Base-by-base conservation (phyloP, 2,329 filamentous ascomycete genomes). In the Setomelanomma holmii region DNA sequence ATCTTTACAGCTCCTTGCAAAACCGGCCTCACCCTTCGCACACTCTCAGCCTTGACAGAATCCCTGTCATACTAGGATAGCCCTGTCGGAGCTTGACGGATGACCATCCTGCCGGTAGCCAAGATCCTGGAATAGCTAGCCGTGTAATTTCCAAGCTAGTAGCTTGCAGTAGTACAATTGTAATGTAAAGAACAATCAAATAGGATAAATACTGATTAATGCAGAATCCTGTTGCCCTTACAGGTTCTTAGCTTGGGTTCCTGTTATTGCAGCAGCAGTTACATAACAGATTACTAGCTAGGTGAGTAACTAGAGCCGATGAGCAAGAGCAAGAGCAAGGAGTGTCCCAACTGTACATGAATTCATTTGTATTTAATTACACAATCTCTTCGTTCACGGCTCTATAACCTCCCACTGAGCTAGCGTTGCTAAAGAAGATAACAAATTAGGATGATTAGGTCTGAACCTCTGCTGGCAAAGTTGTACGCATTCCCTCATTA, bases 41-140 rank as follows among this genome's bases (percentile, higher is more conserved):
- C 38, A 40, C 34, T 24, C 40, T 22, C 30, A 22, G 24, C 19
- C 34, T 33, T 17, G 30, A 24, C 30, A 43, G 40, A 20, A 34
- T 24, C 40, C 40, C 23, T 43, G 40, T 43, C 34, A 14, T 11
- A n/a, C 40, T 43, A 43, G 23, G 40, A 43, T 43, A 43, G 17
- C 40, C 24, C 40, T 43, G 30, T n/a, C 40, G 5, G 34, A 24
- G 30, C 24, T 34, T 16, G 20, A 17, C 40, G n/a, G 34, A 43
- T 42, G n/a, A n/a, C n/a, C n/a, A n/a, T n/a, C n/a, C n/a, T 22
- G 22, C 17, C 14, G 40, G 27, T 20, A 24, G 27, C 22, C 20
- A 16, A 27, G 40, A 27, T 27, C 40, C 5, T 27, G 17, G 27
- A 17, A 24, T 11, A 42, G 20, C 40, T 42, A 42, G 40, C 40